Percentiles rank a stretch among this genome's conserved stretches.
Evolutionary conservation across 192 early-diverging fungal species (phyloP).

Genomic region (Spinellus fusiger): DNA sequence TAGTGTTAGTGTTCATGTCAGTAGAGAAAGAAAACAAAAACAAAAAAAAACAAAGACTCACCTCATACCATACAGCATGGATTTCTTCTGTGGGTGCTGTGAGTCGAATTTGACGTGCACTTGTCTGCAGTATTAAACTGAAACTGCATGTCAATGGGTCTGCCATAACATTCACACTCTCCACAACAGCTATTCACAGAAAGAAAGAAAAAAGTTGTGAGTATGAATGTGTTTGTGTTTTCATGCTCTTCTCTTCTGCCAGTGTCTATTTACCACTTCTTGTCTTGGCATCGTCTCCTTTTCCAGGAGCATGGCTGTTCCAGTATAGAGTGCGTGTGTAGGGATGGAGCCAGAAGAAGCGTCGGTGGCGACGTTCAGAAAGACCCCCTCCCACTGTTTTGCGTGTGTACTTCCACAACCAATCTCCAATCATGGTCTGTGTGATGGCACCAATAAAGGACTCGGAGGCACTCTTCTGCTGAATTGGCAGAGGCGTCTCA

Average conservation of each 20-base stretch:
- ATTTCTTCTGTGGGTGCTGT: conserved; percentile 58
- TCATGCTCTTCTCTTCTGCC: not conserved
- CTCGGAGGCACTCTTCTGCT: not conserved
- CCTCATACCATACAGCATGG: conserved; percentile 71
- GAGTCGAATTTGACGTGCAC: conserved; percentile 64
- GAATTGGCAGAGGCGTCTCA: conserved; percentile 7
- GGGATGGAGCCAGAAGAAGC: conserved; percentile 80
- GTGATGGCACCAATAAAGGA: conserved; percentile 43
- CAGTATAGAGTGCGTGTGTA: conserved; percentile 76
- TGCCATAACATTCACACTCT: too few relatives aligned
- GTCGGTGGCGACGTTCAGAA: conserved; percentile 57
- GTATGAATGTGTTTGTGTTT: not conserved
- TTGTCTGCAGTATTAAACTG: conserved; percentile 60
- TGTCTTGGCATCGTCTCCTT: conserved; percentile 31
- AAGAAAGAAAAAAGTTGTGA: too few relatives aligned
- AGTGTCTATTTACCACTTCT: conserved; percentile 40
- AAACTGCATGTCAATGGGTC: too few relatives aligned
- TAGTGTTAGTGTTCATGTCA: not conserved
- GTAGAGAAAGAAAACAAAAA: not conserved
- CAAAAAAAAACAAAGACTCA: too few relatives aligned
- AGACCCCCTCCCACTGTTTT: conserved; percentile 40
- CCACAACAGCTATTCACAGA: too few relatives aligned
- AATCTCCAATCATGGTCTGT: conserved; percentile 75
- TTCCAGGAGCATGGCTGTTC: conserved; percentile 56
- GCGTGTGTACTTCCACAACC: conserved; percentile 68